Evolutionary conservation across 2,329 filamentous ascomycete species (phyloP).

Genomic region (Didymosphaeria variabile): DNA sequence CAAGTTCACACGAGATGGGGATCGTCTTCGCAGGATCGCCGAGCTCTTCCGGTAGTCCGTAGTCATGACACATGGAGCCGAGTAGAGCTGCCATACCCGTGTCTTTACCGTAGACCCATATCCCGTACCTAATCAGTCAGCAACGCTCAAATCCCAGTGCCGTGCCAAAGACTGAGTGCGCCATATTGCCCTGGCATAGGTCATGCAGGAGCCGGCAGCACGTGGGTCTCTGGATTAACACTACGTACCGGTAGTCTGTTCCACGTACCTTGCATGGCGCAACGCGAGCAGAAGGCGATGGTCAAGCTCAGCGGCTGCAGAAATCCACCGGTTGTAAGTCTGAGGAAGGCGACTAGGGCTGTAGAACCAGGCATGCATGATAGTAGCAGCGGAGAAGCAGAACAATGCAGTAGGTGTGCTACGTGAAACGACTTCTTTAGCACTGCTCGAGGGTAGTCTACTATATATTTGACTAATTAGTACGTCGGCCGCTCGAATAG

Average conservation of each 20-base stretch:
- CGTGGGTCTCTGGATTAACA: not conserved
- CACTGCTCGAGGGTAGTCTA: slow-evolving; percentile 58
- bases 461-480: slow-evolving; percentile 57
- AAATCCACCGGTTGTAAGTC: slow-evolving; percentile 84
- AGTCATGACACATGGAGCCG: slow-evolving; percentile 75
- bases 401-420: slow-evolving; percentile 76
- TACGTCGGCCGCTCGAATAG: slow-evolving; percentile 76
- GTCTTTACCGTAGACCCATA: slow-evolving; percentile 76
- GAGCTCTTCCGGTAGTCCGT: slow-evolving; percentile 72
- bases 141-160: not conserved
- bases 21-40: slow-evolving; percentile 74
- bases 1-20: slow-evolving; percentile 83
- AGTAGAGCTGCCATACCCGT: slow-evolving; percentile 75
- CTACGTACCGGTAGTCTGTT: not conserved
- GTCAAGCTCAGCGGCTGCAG: slow-evolving; percentile 78
- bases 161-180: not conserved
- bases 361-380: slow-evolving; percentile 95
- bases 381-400: slow-evolving; percentile 73
- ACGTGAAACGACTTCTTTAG: slow-evolving; percentile 34
- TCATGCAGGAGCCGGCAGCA: not conserved
- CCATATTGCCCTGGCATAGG: not conserved
- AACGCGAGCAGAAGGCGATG: slow-evolving; percentile 77
- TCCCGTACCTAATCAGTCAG: slow-evolving; percentile 52
- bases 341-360: slow-evolving; percentile 73
- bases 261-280: slow-evolving; percentile 63